These are phyloP conservation scores for Schizosaccharomyces cryophilus DNA, from an alignment of 805 yeast genomes.

Conservation along the genomic window DNA sequence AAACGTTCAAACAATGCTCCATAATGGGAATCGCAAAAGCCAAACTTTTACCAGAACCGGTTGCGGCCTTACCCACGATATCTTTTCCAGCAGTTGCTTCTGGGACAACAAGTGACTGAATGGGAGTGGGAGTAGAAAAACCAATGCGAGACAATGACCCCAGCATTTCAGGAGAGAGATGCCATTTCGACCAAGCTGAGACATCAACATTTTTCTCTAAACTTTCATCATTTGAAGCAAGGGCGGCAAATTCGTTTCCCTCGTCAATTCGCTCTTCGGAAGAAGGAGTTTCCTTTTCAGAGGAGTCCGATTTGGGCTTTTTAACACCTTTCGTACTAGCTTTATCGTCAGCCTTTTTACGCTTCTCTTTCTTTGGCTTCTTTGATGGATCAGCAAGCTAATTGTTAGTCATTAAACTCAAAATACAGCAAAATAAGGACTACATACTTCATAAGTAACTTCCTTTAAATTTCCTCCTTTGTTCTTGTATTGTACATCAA, in stretches of 20 bases:
- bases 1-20: constrained; percentile 27
- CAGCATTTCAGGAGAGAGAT: constrained; percentile 29
- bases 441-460: constrained; percentile 6
- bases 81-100: constrained; percentile 47
- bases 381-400: constrained; percentile 3
- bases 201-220: constrained; percentile 11
- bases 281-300: constrained; percentile 5
- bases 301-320: background rate
- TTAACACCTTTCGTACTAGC: constrained; percentile 1
- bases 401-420: background rate
- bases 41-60: constrained; percentile 92
- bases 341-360: constrained; percentile 1
- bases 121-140: constrained; percentile 55
- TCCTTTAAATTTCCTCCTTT: constrained; percentile 22
- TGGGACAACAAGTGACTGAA: constrained; percentile 59
- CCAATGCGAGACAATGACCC: constrained; percentile 35
- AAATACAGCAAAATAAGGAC: background rate
- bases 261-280: constrained; percentile 5
- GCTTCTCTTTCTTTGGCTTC: constrained; percentile 5
- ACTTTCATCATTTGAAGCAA: constrained; percentile 5
- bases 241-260: constrained; percentile 7
- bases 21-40: constrained; percentile 87
- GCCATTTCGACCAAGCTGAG: constrained; percentile 16
- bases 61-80: constrained; percentile 84
- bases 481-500: constrained; percentile 47